These are phyloP conservation scores for Nakazawaea siamensis DNA, from an alignment of 805 yeast species.

Conservation along the genomic window DNA sequence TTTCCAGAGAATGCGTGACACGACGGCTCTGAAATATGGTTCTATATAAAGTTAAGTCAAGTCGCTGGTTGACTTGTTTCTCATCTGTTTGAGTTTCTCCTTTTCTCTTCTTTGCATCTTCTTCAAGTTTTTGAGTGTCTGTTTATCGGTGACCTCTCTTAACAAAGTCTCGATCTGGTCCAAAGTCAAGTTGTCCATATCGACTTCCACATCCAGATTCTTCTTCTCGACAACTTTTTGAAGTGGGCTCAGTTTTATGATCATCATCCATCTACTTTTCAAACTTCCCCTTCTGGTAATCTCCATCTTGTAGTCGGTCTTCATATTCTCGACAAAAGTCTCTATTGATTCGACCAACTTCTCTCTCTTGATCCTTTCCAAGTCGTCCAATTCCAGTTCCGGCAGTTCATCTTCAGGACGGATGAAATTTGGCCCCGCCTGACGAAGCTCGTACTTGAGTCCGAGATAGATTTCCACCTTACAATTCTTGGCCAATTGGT, in stretches of 20 bases:
- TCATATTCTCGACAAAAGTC: background rate
- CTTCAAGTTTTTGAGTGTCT: constrained; percentile 1
- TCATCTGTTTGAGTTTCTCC: constrained; percentile 1
- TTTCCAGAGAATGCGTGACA: constrained; percentile 2
- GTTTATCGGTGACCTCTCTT: too few species aligned
- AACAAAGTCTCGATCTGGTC: too few species aligned
- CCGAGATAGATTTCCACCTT: constrained; percentile 6
- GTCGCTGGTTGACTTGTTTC: background rate
- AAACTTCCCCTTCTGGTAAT: background rate
- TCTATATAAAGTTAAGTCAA: background rate
- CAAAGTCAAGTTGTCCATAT: background rate
- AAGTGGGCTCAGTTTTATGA: background rate
- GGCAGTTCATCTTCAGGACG: background rate
- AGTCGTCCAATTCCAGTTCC: constrained; percentile 1
- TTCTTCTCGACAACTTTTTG: background rate
- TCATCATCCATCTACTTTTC: background rate
- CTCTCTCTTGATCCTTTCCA: constrained; percentile 7
- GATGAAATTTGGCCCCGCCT: constrained; percentile 2
- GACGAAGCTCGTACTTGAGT: constrained; percentile 1
- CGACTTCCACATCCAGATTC: background rate
- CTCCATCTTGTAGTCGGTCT: background rate
- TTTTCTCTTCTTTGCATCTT: constrained; percentile 5
- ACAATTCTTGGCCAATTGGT: background rate
- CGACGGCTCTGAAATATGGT: constrained; percentile 1
- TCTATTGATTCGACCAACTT: constrained; percentile 2